Evolutionary conservation across 345 rosid species (phyloP).

Genomic region (Moricandia arvensis): DNA sequence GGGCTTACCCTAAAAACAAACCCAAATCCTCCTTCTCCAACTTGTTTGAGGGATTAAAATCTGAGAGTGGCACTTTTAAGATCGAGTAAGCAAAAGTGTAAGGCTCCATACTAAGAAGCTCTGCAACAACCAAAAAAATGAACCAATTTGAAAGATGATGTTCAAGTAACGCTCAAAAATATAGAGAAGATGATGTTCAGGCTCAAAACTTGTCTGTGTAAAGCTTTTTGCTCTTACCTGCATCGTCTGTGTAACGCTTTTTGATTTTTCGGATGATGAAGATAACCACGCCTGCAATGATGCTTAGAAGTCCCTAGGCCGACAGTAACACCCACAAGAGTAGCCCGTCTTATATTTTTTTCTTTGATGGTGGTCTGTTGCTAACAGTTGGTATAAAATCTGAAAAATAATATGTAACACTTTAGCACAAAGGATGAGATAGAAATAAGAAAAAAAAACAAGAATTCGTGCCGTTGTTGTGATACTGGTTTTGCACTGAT

Average conservation of each 20-base stretch:
- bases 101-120: conserved; percentile 51
- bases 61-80: conserved; percentile 61
- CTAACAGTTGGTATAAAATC: neutral
- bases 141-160: neutral
- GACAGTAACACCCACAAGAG: neutral
- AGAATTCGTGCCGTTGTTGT: neutral
- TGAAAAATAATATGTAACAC: neutral
- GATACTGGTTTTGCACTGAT: conserved; percentile 61
- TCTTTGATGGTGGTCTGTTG: neutral
- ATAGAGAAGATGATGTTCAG: neutral
- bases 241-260: conserved; percentile 42
- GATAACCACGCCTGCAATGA: conserved; percentile 31
- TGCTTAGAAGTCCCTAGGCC: conserved; percentile 32
- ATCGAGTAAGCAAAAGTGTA: conserved; percentile 56
- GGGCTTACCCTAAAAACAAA: conserved; percentile 54
- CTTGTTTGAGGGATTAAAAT: conserved; percentile 53
- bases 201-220: conserved; percentile 1
- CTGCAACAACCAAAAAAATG: conserved; percentile 31
- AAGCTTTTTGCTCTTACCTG: conserved; percentile 41
- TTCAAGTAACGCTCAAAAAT: neutral
- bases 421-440: neutral
- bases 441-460: neutral
- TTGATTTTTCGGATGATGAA: conserved; percentile 41
- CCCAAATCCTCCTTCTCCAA: conserved; percentile 86
- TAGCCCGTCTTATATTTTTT: neutral